Conservation (phyloP, 805 yeast genomes). For the Starmerella potacharoeniae region DNA sequence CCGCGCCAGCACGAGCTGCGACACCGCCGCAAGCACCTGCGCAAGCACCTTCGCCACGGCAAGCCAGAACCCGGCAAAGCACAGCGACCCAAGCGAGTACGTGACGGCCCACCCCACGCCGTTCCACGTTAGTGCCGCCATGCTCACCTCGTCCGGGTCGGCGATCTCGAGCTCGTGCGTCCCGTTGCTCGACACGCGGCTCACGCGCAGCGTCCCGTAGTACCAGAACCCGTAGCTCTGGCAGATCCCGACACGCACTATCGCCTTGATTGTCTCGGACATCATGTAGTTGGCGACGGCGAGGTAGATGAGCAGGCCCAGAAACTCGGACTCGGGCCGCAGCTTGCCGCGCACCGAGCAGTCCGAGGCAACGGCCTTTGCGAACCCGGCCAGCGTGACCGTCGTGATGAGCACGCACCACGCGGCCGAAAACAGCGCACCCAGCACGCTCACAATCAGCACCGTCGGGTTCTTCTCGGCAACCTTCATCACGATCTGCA, state of each 20-base stretch:
- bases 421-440: constrained; percentile 47
- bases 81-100: constrained; percentile 79
- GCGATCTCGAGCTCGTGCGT: not conserved
- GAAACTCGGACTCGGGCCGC: constrained; percentile 35
- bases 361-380: constrained; percentile 43
- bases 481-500: constrained; percentile 65
- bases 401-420: constrained; percentile 56
- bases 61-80: constrained; percentile 70
- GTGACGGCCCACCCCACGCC: constrained; percentile 62
- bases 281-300: constrained; percentile 76
- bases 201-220: constrained; percentile 38
- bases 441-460: constrained; percentile 47
- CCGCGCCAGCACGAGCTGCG: constrained; percentile 16
- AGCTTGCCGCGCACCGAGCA: constrained; percentile 36
- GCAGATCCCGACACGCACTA: constrained; percentile 68
- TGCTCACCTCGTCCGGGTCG: not conserved
- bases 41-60: constrained; percentile 51
- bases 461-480: constrained; percentile 64
- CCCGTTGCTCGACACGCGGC: not conserved
- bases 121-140: constrained; percentile 4
- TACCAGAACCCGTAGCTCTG: constrained; percentile 91
- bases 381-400: constrained; percentile 64
- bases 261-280: constrained; percentile 69
- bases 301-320: constrained; percentile 60
- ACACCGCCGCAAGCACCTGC: constrained; percentile 12